A percentile compares a stretch with the other conserved stretches of the same genome.
phyloP scores from a whole-genome alignment of 2,329 filamentous ascomycete genomes.

The Graphilbum fragrans region DNA sequence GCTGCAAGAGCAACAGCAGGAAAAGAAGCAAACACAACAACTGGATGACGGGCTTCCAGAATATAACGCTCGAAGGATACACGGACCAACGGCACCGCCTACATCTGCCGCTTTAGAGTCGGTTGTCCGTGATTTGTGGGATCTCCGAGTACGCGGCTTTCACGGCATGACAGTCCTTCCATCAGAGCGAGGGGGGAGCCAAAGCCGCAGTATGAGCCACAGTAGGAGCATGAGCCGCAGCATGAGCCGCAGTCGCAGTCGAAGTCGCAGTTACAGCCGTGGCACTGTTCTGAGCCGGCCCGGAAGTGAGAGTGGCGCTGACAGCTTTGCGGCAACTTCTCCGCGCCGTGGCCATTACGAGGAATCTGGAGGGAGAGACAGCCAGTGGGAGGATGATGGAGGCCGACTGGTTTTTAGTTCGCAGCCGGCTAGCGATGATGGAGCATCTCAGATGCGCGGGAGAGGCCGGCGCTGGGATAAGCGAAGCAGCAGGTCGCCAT shows the following conservation, averaged over 20 bases:
- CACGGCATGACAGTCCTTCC: slow-evolving; percentile 35
- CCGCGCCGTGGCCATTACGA: too few relatives aligned
- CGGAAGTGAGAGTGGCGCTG: neutral
- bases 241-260: slow-evolving; percentile 7
- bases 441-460: neutral
- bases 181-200: slow-evolving; percentile 13
- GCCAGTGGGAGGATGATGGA: neutral
- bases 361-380: too few relatives aligned
- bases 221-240: slow-evolving; percentile 10
- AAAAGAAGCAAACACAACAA: slow-evolving; percentile 24
- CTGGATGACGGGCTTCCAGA: slow-evolving; percentile 15
- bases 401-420: slow-evolving; percentile 9
- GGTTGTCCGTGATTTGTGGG: slow-evolving; percentile 76
- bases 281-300: neutral
- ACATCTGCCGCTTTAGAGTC: slow-evolving; percentile 56
- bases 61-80: neutral
- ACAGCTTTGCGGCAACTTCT: neutral
- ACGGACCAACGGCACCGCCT: slow-evolving; percentile 13
- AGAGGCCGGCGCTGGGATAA: slow-evolving; percentile 1
- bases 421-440: slow-evolving; percentile 2
- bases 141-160: slow-evolving; percentile 49
- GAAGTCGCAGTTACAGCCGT: neutral
- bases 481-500: neutral
- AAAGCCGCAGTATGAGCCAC: slow-evolving; percentile 9
- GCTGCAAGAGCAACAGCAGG: slow-evolving; percentile 52